These are phyloP conservation scores for Kwoniella sp. DNA, from an alignment of 768 basidiomycete species.

Conservation along the genomic window DNA sequence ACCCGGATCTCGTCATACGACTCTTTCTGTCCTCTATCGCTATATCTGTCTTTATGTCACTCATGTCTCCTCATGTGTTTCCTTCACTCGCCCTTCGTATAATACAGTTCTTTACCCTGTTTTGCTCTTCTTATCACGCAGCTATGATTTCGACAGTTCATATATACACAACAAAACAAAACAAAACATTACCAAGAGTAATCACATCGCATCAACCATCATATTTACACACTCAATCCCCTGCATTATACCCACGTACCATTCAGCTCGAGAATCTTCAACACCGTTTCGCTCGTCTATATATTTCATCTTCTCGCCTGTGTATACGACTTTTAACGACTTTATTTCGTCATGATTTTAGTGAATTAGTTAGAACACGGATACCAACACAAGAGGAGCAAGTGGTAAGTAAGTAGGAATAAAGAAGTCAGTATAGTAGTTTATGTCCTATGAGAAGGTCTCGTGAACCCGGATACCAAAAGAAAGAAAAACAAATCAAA, in stretches of 20 bases:
- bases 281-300: not conserved
- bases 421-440: not conserved
- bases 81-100: too few species aligned
- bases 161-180: too few species aligned
- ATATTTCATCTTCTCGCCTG: not conserved
- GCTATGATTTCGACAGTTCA: too few species aligned
- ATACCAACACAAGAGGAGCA: not conserved
- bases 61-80: not conserved
- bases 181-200: too few species aligned
- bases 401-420: not conserved
- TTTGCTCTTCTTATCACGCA: too few species aligned
- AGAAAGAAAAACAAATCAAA: not conserved
- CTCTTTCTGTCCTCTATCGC: not conserved
- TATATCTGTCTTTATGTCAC: not conserved
- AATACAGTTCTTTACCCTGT: too few species aligned
- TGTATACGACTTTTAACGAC: slow-evolving; percentile 9
- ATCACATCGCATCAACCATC: too few species aligned
- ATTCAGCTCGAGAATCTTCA: too few species aligned
- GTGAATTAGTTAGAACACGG: not conserved
- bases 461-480: not conserved
- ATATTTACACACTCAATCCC: not conserved
- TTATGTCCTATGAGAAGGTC: not conserved
- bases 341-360: not conserved
- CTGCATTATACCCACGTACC: not conserved
- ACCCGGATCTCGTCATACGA: too few species aligned